Percentiles rank a stretch among this genome's conserved stretches.
Conservation (phyloP, 1,284 basidiomycete genomes). For the Hypsizygus ulmarius region DNA sequence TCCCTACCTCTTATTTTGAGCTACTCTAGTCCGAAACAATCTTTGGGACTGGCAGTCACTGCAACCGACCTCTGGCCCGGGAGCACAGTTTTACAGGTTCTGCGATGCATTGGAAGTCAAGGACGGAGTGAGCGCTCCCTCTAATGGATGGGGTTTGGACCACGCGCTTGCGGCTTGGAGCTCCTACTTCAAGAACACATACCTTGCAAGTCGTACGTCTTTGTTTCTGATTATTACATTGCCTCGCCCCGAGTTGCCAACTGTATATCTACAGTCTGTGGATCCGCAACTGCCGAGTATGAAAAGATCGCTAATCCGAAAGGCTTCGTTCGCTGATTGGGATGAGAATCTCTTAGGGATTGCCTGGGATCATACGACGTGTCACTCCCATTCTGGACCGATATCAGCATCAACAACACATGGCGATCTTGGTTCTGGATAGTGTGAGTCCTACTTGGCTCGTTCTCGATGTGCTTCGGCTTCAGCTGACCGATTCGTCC, state of each 20-base stretch:
- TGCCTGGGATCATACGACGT: slow-evolving; percentile 61
- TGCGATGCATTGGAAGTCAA: slow-evolving; percentile 75
- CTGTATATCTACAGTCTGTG: slow-evolving; percentile 39
- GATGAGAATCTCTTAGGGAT: slow-evolving; percentile 32
- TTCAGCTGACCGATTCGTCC: slow-evolving; percentile 3
- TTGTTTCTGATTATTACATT: slow-evolving; percentile 4
- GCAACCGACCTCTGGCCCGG: slow-evolving; percentile 46
- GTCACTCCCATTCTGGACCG: slow-evolving; percentile 45
- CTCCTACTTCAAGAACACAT: slow-evolving; percentile 48
- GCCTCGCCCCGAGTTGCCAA: slow-evolving; percentile 2
- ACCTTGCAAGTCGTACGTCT: slow-evolving; percentile 39
- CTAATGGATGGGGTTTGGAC: slow-evolving; percentile 60
- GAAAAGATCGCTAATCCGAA: slow-evolving; percentile 17
- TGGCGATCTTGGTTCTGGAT: slow-evolving; percentile 62
- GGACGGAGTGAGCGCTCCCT: slow-evolving; percentile 52
- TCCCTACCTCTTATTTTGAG: background rate
- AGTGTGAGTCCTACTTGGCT: slow-evolving; percentile 35
- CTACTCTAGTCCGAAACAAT: slow-evolving; percentile 46
- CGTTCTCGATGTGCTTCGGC: background rate
- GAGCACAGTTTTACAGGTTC: slow-evolving; percentile 58
- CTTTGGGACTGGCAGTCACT: slow-evolving; percentile 65
- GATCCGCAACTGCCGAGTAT: slow-evolving; percentile 38
- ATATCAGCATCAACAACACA: slow-evolving; percentile 51
- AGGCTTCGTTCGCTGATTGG: background rate
- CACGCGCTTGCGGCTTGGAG: slow-evolving; percentile 64